phyloP scores from a whole-genome alignment of 2,329 filamentous ascomycete genomes.

The Botrytis squamosa region DNA sequence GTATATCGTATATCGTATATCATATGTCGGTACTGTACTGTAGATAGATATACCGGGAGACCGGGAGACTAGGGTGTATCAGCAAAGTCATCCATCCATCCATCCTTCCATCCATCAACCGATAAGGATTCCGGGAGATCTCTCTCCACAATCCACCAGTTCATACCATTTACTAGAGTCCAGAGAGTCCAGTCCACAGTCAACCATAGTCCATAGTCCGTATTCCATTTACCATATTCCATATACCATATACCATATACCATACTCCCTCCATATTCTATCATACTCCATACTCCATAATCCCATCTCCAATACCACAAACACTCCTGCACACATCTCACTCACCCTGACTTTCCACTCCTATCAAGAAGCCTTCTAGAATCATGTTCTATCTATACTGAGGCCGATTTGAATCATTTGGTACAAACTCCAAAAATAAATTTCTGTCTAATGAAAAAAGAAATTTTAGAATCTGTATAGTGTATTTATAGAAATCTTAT shows the following conservation, averaged over 20 bases:
- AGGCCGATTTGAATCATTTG: too few species aligned
- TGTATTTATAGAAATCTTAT: too few species aligned
- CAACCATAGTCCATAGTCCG: too few species aligned
- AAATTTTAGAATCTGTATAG: too few species aligned
- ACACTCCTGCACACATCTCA: not conserved
- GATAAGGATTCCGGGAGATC: constrained; percentile 1
- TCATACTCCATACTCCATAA: not conserved
- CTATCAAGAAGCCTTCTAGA: not conserved
- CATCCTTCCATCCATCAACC: not conserved
- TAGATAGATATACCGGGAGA: too few species aligned
- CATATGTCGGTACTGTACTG: not conserved
- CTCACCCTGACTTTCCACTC: not conserved
- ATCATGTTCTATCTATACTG: not conserved
- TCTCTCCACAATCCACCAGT: constrained; percentile 2
- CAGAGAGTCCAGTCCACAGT: not conserved
- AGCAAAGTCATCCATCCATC: too few species aligned
- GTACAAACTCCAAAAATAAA: too few species aligned
- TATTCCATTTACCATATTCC: not conserved
- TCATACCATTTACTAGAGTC: not conserved
- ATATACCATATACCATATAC: too few species aligned
- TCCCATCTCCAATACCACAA: not conserved
- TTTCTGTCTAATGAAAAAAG: too few species aligned
- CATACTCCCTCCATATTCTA: too few species aligned
- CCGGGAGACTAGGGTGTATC: too few species aligned
- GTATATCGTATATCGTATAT: too few species aligned